Conservation (phyloP, 2,329 filamentous ascomycete species). For the Aspergillus texensis region DNA sequence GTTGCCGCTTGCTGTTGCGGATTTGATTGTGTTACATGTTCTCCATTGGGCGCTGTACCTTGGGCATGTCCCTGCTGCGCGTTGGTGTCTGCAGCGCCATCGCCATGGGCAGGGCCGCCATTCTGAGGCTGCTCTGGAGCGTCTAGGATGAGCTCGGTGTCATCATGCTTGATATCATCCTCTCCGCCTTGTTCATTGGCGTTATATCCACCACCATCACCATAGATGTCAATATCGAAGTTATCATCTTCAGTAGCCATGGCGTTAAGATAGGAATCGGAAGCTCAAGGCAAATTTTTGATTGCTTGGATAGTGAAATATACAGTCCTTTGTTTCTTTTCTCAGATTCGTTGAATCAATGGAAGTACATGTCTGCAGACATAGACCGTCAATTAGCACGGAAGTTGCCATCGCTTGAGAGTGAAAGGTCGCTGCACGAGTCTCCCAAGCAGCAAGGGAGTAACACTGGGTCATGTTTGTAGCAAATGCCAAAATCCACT, state of each 20-base stretch:
- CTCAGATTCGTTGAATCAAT: slow-evolving; percentile 37
- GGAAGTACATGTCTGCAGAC: slow-evolving; percentile 48
- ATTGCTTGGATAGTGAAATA: slow-evolving; percentile 37
- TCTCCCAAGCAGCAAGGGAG: slow-evolving; percentile 5
- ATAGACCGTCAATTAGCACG: slow-evolving; percentile 43
- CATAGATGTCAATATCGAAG: slow-evolving; percentile 72
- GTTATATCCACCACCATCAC: slow-evolving; percentile 57
- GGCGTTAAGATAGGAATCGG: slow-evolving; percentile 32
- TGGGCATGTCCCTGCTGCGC: slow-evolving; percentile 30
- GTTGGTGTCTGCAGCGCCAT: slow-evolving; percentile 20
- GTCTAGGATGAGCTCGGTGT: slow-evolving; percentile 43
- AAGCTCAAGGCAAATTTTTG: slow-evolving; percentile 36
- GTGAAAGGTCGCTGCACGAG: slow-evolving; percentile 7
- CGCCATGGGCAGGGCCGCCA: slow-evolving; percentile 20
- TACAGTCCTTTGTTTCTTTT: slow-evolving; percentile 39
- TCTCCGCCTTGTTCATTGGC: slow-evolving; percentile 49
- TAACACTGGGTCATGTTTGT: slow-evolving; percentile 14
- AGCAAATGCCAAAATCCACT: slow-evolving; percentile 13
- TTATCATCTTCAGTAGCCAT: slow-evolving; percentile 66
- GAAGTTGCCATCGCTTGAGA: slow-evolving; percentile 23
- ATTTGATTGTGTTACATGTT: slow-evolving; percentile 24
- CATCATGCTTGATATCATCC: slow-evolving; percentile 39
- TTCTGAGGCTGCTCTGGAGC: slow-evolving; percentile 38
- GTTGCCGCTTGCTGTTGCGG: slow-evolving; percentile 24
- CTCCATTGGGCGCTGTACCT: slow-evolving; percentile 28